phyloP scores from a whole-genome alignment of 352 stramenopile species.

The Plasmopara viticola region DNA sequence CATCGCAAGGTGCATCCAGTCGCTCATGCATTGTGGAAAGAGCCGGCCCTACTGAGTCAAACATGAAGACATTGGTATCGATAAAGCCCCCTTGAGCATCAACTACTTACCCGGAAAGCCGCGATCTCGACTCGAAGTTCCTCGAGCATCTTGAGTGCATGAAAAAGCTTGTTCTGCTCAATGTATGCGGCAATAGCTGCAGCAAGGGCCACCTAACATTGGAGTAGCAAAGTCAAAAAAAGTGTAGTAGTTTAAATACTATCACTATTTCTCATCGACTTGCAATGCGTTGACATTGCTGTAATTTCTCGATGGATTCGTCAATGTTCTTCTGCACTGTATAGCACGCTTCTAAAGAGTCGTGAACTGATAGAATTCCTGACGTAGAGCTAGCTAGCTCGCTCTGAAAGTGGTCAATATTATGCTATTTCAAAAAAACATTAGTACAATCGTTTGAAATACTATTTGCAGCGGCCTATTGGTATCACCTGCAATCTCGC shows the following conservation, averaged over 20 bases:
- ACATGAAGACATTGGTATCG: neutral
- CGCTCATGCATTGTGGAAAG: constrained; percentile 71
- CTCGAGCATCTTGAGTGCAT: constrained; percentile 71
- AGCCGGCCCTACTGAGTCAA: constrained; percentile 42
- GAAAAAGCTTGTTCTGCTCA: constrained; percentile 61
- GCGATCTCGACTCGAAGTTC: constrained; percentile 63
- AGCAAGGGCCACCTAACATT: constrained; percentile 48
- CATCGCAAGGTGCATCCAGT: constrained; percentile 72
- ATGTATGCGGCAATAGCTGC: constrained; percentile 62
- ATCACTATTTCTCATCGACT: neutral
- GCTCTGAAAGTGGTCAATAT: constrained; percentile 64
- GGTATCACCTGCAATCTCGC: constrained; percentile 45
- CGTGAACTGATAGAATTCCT: constrained; percentile 43
- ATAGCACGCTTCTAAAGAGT: constrained; percentile 55
- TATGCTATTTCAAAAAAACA: constrained; percentile 17
- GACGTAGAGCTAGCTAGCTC: constrained; percentile 45
- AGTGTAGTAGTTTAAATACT: neutral
- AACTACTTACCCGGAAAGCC: constrained; percentile 45
- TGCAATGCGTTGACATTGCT: constrained; percentile 77
- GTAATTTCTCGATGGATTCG: constrained; percentile 70
- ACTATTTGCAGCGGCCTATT: neutral
- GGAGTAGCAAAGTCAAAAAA: neutral
- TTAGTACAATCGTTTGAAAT: neutral
- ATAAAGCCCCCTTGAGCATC: neutral
- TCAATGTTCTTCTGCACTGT: constrained; percentile 62